Percentiles rank a stretch among this genome's conserved stretches.
Evolutionary conservation across 2,329 filamentous ascomycete species (phyloP).

Genomic region (Colletotrichum trifolii): DNA sequence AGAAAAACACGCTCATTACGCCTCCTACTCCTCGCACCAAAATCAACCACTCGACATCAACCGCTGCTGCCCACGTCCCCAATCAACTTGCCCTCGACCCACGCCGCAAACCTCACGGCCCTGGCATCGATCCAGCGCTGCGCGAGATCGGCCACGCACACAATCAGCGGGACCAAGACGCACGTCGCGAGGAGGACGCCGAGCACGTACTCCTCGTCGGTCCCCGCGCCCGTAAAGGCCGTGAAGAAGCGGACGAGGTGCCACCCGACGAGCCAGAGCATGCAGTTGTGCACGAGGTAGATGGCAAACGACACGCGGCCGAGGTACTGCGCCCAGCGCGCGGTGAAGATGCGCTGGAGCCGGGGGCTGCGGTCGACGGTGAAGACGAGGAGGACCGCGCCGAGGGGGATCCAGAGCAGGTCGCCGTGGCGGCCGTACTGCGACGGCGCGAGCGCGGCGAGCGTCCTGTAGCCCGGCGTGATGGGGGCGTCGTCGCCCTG

Average conservation of each 20-base stretch:
- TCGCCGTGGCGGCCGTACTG: neutral
- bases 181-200: conserved; percentile 10
- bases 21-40: neutral
- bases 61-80: neutral
- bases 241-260: conserved; percentile 12
- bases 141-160: conserved; percentile 22
- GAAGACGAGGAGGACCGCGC: conserved; percentile 15
- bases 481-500: neutral
- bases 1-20: too few relatives aligned
- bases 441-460: conserved; percentile 1
- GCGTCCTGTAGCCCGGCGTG: conserved; percentile 18
- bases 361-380: conserved; percentile 44
- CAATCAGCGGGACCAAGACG: conserved; percentile 11
- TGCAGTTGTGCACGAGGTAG: conserved; percentile 73
- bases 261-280: conserved; percentile 65
- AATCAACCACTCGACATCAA: neutral
- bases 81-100: conserved; percentile 22
- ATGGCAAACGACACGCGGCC: conserved; percentile 71
- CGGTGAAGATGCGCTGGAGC: conserved; percentile 70
- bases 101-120: conserved; percentile 15
- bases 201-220: neutral
- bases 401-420: conserved; percentile 20
- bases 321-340: conserved; percentile 68
- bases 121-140: conserved; percentile 26
- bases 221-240: conserved; percentile 6